phyloP scores from a whole-genome alignment of 176 grass and related monocot genomes.

The Eremochloa ophiuroides region DNA sequence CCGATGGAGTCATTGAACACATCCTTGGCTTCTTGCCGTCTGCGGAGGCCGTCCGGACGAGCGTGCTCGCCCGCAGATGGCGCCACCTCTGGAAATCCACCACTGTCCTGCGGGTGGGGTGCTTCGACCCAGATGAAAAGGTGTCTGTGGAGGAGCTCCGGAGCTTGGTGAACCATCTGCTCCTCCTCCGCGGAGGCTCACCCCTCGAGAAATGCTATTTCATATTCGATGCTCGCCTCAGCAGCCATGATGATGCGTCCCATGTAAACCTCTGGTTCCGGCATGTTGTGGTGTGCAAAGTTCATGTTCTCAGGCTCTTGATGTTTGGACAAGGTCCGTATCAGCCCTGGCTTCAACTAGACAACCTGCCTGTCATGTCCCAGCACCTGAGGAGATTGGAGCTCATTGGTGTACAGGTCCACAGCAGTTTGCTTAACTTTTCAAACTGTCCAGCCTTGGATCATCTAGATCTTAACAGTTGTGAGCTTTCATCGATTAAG shows the following conservation, averaged over 20 bases:
- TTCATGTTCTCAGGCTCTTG: no score
- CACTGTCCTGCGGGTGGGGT: not conserved
- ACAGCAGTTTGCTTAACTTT: not conserved
- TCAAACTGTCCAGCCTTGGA: not conserved
- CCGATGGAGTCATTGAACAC: not conserved
- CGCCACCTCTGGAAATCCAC: not conserved
- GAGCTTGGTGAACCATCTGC: not conserved
- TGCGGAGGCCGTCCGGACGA: not conserved
- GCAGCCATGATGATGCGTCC: no score
- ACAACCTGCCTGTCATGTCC: no score
- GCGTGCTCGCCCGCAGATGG: not conserved
- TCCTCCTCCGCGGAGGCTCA: not conserved
- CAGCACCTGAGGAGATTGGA: no score
- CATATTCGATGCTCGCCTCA: not conserved
- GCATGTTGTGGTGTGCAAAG: no score
- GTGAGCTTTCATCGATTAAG: not conserved
- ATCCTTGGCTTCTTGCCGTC: not conserved
- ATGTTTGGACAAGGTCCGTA: no score
- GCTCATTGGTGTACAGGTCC: not conserved
- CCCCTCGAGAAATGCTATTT: not conserved
- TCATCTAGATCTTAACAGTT: not conserved
- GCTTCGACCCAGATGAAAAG: fast-evolving
- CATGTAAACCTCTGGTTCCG: no score
- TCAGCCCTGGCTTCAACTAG: no score
- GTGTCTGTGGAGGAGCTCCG: not conserved